Conservation (phyloP, 2,329 filamentous ascomycete genomes). For the Metarhizium robertsii region DNA sequence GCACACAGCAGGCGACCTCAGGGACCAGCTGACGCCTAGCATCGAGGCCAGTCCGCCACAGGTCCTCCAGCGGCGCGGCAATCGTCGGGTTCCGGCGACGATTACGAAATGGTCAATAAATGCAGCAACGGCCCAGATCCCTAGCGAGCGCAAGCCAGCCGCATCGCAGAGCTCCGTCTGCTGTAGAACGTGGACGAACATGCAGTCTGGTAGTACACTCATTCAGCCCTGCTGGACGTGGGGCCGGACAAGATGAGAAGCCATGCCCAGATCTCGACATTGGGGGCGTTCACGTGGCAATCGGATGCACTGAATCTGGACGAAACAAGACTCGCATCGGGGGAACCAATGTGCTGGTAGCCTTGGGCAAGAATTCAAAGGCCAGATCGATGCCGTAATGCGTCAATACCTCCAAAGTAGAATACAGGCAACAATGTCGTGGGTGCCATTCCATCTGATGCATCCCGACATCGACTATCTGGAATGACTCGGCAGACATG, state of each 20-base stretch:
- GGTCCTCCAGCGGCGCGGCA: conserved; percentile 5
- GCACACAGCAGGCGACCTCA: neutral
- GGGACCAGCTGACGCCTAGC: neutral
- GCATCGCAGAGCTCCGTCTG: neutral
- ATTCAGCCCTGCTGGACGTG: neutral
- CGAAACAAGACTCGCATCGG: neutral
- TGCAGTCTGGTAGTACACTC: neutral
- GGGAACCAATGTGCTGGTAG: neutral
- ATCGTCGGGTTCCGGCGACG: conserved; percentile 8
- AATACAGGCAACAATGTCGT: too few relatives aligned
- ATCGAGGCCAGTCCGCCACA: neutral
- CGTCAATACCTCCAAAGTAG: too few relatives aligned
- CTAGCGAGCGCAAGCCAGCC: neutral
- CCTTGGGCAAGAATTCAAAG: neutral
- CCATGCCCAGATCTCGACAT: neutral
- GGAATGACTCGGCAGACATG: too few relatives aligned
- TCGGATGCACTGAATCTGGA: neutral
- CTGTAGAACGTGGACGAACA: neutral
- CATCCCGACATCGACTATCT: too few relatives aligned
- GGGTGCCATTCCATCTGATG: too few relatives aligned
- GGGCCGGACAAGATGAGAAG: neutral
- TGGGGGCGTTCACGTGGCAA: neutral
- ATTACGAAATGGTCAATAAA: neutral
- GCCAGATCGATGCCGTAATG: neutral
- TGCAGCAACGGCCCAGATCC: neutral